Percentiles rank a stretch among this genome's conserved stretches.
These are phyloP conservation scores for Daldinia childiae DNA, from an alignment of 495 filamentous ascomycete genomes.

Conservation along the genomic window DNA sequence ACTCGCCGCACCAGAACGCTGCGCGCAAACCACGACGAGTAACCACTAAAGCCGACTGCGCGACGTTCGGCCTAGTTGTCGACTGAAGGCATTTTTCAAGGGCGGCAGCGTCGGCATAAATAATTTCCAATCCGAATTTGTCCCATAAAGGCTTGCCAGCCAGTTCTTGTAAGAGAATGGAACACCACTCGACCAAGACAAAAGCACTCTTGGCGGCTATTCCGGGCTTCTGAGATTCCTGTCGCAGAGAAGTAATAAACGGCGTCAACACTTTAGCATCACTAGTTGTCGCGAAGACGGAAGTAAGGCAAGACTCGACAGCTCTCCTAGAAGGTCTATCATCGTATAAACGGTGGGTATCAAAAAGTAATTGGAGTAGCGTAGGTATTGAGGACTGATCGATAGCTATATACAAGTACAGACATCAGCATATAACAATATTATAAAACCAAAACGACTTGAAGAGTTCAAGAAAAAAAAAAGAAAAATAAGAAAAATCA, in stretches of 20 bases:
- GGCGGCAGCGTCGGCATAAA: slow-evolving; percentile 68
- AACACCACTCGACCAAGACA: slow-evolving; percentile 91
- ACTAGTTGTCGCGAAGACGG: slow-evolving; percentile 63
- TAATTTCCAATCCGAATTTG: slow-evolving; percentile 69
- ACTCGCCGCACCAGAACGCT: slow-evolving; percentile 67
- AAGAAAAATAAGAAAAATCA: background rate
- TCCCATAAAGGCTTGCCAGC: slow-evolving; percentile 66
- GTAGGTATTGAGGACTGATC: slow-evolving; percentile 47
- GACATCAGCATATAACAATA: slow-evolving; percentile 13
- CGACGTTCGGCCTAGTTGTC: slow-evolving; percentile 65
- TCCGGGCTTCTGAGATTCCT: slow-evolving; percentile 75
- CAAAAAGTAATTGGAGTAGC: slow-evolving; percentile 77
- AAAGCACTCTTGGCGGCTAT: slow-evolving; percentile 84
- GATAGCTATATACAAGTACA: slow-evolving; percentile 47
- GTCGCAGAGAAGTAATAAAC: slow-evolving; percentile 65
- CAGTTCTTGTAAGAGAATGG: slow-evolving; percentile 71
- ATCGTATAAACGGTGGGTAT: slow-evolving; percentile 85
- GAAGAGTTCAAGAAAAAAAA: background rate
- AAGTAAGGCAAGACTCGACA: slow-evolving; percentile 76
- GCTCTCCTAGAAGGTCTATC: slow-evolving; percentile 85
- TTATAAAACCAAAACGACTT: background rate
- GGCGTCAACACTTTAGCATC: slow-evolving; percentile 65
- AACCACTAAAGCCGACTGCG: slow-evolving; percentile 72
- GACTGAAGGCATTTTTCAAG: slow-evolving; percentile 80
- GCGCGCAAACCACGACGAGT: slow-evolving; percentile 78